phyloP scores from a whole-genome alignment of 2,329 filamentous ascomycete genomes.

The Ceratocystis variospora region DNA sequence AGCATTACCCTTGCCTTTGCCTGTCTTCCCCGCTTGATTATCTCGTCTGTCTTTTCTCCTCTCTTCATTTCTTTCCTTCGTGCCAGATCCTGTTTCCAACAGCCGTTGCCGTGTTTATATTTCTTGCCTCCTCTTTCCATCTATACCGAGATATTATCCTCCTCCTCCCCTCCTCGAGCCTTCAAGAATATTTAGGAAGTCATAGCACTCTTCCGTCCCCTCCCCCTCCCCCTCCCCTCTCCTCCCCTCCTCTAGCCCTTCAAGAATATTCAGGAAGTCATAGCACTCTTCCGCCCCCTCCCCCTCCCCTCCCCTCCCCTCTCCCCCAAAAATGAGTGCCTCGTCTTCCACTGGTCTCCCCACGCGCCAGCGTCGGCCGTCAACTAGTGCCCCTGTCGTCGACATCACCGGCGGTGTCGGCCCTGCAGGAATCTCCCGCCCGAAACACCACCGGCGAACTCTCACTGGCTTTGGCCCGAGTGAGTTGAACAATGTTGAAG shows the following conservation, averaged over 20 bases:
- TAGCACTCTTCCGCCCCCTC: background rate
- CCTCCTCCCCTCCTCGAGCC: background rate
- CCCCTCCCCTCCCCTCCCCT: too few relatives aligned
- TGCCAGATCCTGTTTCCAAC: background rate
- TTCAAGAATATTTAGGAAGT: too few relatives aligned
- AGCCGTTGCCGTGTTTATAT: background rate
- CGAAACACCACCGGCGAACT: conserved; percentile 86
- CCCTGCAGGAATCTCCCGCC: conserved; percentile 70
- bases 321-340: conserved; percentile 20
- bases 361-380: conserved; percentile 67
- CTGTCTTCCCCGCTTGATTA: background rate
- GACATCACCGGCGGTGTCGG: conserved; percentile 76
- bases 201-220: background rate
- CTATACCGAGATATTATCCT: background rate
- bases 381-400: conserved; percentile 66
- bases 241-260: too few relatives aligned
- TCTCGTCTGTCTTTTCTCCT: background rate
- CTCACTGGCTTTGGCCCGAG: conserved; percentile 79
- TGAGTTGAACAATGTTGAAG: conserved; percentile 90
- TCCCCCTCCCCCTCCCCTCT: background rate
- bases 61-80: background rate
- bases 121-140: background rate
- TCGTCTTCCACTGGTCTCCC: conserved; percentile 27
- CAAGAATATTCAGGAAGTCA: too few relatives aligned
- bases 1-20: background rate